Percentiles rank a stretch among this genome's conserved stretches.
phyloP scores from a whole-genome alignment of 2,329 filamentous ascomycete species.

The Colletotrichum cuscutae region DNA sequence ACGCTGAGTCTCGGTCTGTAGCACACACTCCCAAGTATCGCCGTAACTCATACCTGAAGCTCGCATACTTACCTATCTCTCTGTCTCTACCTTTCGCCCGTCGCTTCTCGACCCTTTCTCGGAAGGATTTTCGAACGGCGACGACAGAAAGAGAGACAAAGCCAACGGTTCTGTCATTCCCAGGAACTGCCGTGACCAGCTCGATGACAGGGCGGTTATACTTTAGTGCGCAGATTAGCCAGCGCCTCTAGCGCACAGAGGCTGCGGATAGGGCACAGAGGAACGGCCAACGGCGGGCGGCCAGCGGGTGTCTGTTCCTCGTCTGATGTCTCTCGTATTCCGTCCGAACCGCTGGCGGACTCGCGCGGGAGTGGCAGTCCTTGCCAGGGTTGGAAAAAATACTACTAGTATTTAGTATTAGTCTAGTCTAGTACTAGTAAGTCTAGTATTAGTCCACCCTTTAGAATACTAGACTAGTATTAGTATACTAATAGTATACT shows the following conservation, averaged over 20 bases:
- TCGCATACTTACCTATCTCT: not conserved
- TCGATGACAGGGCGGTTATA: conserved; percentile 1
- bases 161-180: not conserved
- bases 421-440: too few relatives aligned
- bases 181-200: not conserved
- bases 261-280: conserved; percentile 12
- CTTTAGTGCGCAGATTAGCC: not conserved
- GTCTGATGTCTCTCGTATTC: conserved; percentile 32
- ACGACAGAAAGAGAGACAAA: not conserved
- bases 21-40: not conserved
- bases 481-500: too few relatives aligned
- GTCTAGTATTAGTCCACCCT: too few relatives aligned
- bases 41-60: not conserved
- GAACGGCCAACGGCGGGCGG: not conserved
- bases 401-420: too few relatives aligned
- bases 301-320: conserved; percentile 1
- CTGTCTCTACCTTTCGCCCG: too few relatives aligned
- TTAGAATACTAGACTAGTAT: too few relatives aligned
- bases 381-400: too few relatives aligned
- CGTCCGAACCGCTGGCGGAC: conserved; percentile 23
- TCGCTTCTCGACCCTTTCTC: not conserved
- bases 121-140: not conserved
- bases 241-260: conserved; percentile 6
- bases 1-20: not conserved
- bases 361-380: conserved; percentile 8